Conservation (phyloP, 2,329 filamentous ascomycete genomes). For the Botrytis elliptica region DNA sequence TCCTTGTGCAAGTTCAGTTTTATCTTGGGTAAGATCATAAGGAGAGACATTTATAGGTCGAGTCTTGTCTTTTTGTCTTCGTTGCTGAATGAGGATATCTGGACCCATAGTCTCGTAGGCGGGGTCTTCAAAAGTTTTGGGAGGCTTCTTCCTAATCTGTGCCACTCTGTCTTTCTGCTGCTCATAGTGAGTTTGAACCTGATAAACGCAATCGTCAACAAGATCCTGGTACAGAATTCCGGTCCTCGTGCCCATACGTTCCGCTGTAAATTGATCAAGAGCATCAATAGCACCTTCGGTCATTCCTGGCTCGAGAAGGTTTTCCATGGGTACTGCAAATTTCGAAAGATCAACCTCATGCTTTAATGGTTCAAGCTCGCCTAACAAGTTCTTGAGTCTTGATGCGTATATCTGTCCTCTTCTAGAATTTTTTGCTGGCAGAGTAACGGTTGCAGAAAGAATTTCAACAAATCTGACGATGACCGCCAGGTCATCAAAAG, state of each 20-base stretch:
- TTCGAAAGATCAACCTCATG: constrained; percentile 43
- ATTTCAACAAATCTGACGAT: constrained; percentile 44
- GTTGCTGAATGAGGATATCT: constrained; percentile 39
- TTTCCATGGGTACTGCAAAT: constrained; percentile 45
- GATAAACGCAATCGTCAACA: constrained; percentile 42
- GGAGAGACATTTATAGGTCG: constrained; percentile 42
- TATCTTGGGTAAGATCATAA: constrained; percentile 37
- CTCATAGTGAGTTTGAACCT: constrained; percentile 39
- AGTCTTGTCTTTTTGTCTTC: constrained; percentile 47
- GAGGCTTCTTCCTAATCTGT: constrained; percentile 22
- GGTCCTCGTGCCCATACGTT: constrained; percentile 44
- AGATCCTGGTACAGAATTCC: constrained; percentile 47
- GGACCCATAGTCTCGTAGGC: constrained; percentile 26
- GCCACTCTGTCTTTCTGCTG: constrained; percentile 29
- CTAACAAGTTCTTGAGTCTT: constrained; percentile 39
- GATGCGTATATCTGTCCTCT: constrained; percentile 44
- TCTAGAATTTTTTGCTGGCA: constrained; percentile 44
- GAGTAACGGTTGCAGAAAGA: constrained; percentile 38
- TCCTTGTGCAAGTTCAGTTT: not conserved
- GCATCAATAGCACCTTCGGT: constrained; percentile 36
- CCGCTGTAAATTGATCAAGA: constrained; percentile 42
- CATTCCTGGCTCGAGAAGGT: constrained; percentile 45
- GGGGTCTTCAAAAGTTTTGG: constrained; percentile 17
- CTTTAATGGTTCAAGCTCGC: constrained; percentile 44
- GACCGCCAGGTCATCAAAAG: constrained; percentile 43